Base-by-base conservation (phyloP, 192 early-diverging fungal genomes). In the Entophlyctis helioformis region DNA sequence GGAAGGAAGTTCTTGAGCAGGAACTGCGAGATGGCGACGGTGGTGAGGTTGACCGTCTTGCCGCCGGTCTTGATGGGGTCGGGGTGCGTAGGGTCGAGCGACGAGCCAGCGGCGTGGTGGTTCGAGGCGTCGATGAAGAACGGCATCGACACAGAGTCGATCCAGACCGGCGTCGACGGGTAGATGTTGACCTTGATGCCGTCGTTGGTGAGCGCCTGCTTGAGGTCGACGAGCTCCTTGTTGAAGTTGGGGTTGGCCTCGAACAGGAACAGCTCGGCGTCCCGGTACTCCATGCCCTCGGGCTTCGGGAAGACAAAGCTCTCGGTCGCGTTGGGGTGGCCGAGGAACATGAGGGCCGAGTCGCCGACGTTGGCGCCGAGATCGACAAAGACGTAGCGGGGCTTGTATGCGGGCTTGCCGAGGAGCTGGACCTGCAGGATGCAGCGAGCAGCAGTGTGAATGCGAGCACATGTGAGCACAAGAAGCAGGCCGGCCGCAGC, bases 291-390 rank as follows among this genome's bases (percentile, higher is more conserved):
- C 11, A 36, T 21, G 26, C 19, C 15, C 10, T 9, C 18, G 9
- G 48, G 48, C 25, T 25, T 44, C 8, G 48, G 21, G 39, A 41
- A 50, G 5, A 9, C 39, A 23, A 39, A 41, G 36, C 21, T 41
- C n/a, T n/a, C n/a, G n/a, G n/a, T n/a, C n/a, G n/a, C n/a, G n/a
- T n/a, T n/a, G 48, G 39, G 39, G 22, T 50, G 25, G 21, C 38
- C 38, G 10, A 41, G 38, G 9, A 50, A 21, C 7, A 36, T 36
- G 16, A 25, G 33, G 38, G 21, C 20, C 29, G 46, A 48, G 34
- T 48, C 46, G 13, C 46, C 46, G 7, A n/a, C 7, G 35, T 48
- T 48, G 27, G 46, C 46, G 20, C 46, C 46, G 35, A 48, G 46
- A 31, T 48, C 46, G 10, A 48, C 20, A 20, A 48, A 48, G 2